Evolutionary conservation across 345 rosid species (phyloP), one percentile per base, ranked within the genome.

Genomic region (Salix koriyanagi): DNA sequence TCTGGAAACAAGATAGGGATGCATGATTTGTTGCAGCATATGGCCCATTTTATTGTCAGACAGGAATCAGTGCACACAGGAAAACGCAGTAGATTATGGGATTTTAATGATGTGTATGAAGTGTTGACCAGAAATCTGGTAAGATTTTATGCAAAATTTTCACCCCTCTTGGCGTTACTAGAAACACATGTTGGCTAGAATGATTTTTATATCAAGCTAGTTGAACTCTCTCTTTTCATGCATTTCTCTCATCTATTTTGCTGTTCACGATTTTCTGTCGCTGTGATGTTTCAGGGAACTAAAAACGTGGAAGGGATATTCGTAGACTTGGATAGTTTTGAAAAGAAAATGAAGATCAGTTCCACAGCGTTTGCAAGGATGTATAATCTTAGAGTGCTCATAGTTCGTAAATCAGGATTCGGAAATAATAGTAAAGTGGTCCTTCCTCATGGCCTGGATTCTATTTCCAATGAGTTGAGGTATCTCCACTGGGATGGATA

Each of bases 71-170:
- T 25, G 1, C 75, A 79, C 6, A 74, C 52, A 1, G 71, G 74
- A 14, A 36, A 13, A 41, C 69, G 71, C 30, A 79, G 71, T n/a
- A 71, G 85, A 58, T 61, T 82, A 30, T 79, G 82, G 78, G 1
- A 18, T 0, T 62, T n/a, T 8, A 18, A 67, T 48, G 80, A 82
- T 13, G 66, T 77, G 18, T 5, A 5, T 23, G n/a, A 30, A 30
- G 68, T 75, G 10, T 6, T 79, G n/a, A 16, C 0, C 12, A 28
- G 34, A 14, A 30, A 67, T 10, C 37, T 15, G 71, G 82, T 82
- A 13, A 64, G 67, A 6, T 26, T 30, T 10, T 3, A 36, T 1
- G 13, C 14, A 9, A 15, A 7, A 2, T 13, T 28, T 64, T 25
- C 13, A 5, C 37, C 1, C 28, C 4, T 19, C 7, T 65, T 32